A percentile compares a stretch with the other conserved stretches of the same genome.
Conservation (phyloP, 2,329 filamentous ascomycete genomes). For the Sporothrix brunneoviolacea region DNA sequence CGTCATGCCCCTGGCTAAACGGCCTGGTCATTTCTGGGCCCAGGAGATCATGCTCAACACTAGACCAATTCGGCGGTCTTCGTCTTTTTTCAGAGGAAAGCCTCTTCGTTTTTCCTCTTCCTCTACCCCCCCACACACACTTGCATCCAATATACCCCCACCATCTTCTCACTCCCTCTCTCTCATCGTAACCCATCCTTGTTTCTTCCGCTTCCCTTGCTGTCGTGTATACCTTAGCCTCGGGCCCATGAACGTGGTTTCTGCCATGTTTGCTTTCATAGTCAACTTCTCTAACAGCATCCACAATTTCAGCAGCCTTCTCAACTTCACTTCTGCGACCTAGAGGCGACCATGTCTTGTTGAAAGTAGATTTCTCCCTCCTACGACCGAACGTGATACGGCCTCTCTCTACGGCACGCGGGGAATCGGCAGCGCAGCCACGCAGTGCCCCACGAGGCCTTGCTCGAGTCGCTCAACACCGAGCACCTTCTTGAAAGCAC, state of each 20-base stretch:
- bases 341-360: too few species aligned
- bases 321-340: too few species aligned
- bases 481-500: neutral
- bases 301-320: too few species aligned
- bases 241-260: neutral
- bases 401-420: too few species aligned
- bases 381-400: too few species aligned
- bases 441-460: too few species aligned
- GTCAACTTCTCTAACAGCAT: too few species aligned
- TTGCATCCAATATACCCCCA: conserved; percentile 3
- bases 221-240: neutral
- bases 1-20: neutral
- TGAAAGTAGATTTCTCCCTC: too few species aligned
- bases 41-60: neutral
- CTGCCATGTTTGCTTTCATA: too few species aligned
- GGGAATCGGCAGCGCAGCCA: too few species aligned
- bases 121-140: conserved; percentile 7
- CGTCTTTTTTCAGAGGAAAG: neutral
- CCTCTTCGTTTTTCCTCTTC: neutral
- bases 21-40: neutral
- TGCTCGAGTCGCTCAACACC: too few species aligned
- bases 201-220: too few species aligned
- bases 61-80: neutral
- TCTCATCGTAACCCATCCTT: neutral
- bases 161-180: neutral